A percentile compares a stretch with the other conserved stretches of the same genome.
Evolutionary conservation across 176 grass and related monocot species (phyloP).

Genomic region (Ensete ventricosum): DNA sequence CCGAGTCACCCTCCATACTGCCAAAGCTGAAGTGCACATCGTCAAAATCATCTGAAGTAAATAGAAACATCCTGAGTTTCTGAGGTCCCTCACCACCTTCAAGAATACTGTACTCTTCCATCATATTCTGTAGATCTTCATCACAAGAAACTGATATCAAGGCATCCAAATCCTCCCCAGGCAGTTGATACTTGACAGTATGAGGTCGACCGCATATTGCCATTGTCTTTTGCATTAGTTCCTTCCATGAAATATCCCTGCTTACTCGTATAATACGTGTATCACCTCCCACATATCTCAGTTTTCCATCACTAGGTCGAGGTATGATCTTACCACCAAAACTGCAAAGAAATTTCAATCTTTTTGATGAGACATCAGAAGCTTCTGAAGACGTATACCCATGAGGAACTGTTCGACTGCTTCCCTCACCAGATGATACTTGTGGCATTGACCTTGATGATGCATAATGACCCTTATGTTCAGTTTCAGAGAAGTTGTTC

Average conservation of each 20-base stretch:
- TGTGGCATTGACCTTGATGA: constrained; percentile 46
- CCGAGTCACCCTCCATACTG: constrained; percentile 79
- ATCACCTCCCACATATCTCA: constrained; percentile 94
- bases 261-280: constrained; percentile 79
- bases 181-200: constrained; percentile 80
- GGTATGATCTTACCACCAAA: constrained; percentile 94
- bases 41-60: constrained; percentile 70
- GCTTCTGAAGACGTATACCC: constrained; percentile 58
- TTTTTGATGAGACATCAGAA: constrained; percentile 44
- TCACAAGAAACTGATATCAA: constrained; percentile 73
- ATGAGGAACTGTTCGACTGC: constrained; percentile 33
- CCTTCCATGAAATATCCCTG: constrained; percentile 61
- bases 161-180: constrained; percentile 86
- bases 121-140: constrained; percentile 91
- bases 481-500: constrained; percentile 36
- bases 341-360: constrained; percentile 82
- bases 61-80: constrained; percentile 81
- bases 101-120: constrained; percentile 71
- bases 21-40: constrained; percentile 63
- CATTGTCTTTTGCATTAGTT: constrained; percentile 69
- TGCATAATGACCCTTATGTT: constrained; percentile 45
- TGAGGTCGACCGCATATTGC: constrained; percentile 62
- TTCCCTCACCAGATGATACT: constrained; percentile 37
- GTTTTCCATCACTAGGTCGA: constrained; percentile 82
- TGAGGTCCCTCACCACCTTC: constrained; percentile 61